phyloP scores from a whole-genome alignment of 2,329 filamentous ascomycete genomes.

The Fusarium tanahbumbuense region DNA sequence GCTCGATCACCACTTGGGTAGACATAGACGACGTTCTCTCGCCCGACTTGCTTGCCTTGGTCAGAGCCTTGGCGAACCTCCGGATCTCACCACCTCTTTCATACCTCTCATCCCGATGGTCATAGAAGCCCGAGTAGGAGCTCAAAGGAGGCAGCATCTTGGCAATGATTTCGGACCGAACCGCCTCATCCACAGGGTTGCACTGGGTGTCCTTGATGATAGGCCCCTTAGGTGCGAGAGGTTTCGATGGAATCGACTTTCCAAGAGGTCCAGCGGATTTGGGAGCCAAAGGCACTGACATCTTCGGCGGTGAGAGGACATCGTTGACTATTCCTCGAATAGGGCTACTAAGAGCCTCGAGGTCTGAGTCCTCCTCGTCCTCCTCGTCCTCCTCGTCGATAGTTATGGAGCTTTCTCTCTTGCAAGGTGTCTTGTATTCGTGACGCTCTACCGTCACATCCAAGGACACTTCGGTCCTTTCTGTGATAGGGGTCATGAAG shows the following conservation, averaged over 20 bases:
- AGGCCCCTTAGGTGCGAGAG: constrained; percentile 68
- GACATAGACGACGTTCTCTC: constrained; percentile 71
- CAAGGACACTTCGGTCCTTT: constrained; percentile 91
- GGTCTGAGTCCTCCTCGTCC: constrained; percentile 47
- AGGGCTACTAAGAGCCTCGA: constrained; percentile 74
- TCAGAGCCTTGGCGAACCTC: constrained; percentile 77
- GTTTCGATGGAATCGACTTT: constrained; percentile 52
- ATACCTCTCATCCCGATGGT: constrained; percentile 72
- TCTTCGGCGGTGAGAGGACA: constrained; percentile 58
- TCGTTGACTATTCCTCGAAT: constrained; percentile 73
- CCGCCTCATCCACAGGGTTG: constrained; percentile 84
- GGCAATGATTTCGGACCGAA: constrained; percentile 80
- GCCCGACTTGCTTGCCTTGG: constrained; percentile 66
- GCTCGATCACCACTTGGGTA: constrained; percentile 73
- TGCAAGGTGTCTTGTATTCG: constrained; percentile 83
- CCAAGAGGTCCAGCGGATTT: constrained; percentile 54
- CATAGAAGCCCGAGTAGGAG: constrained; percentile 83
- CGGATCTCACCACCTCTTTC: constrained; percentile 81
- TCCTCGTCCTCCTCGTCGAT: constrained; percentile 52
- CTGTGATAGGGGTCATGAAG: constrained; percentile 99
- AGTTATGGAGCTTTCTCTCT: constrained; percentile 54
- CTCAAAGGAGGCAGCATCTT: constrained; percentile 78
- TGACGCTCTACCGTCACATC: constrained; percentile 71
- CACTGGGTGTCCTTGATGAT: constrained; percentile 86
- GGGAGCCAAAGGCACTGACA: constrained; percentile 62